Evolutionary conservation across 2,329 filamentous ascomycete genomes (phyloP).

Genomic region (Ascochyta viciae-villosae): DNA sequence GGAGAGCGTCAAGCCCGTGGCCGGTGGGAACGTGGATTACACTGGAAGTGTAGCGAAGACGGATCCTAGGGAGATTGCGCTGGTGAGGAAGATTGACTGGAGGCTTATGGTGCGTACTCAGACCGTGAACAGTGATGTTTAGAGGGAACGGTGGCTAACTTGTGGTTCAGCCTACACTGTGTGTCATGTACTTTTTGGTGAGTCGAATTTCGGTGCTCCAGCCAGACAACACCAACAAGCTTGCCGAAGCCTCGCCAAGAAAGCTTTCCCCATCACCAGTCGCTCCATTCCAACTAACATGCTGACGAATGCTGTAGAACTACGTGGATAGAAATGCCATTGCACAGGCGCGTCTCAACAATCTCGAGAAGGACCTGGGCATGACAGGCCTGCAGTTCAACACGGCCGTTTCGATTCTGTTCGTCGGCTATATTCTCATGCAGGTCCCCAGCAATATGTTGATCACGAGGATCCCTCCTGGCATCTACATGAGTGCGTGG

Average conservation of each 20-base stretch:
- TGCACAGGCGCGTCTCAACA: constrained; percentile 68
- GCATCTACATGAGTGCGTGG: constrained; percentile 44
- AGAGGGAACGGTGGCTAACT: not conserved
- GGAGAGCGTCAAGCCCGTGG: constrained; percentile 22
- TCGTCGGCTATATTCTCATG: constrained; percentile 51
- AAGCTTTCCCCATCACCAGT: constrained; percentile 1
- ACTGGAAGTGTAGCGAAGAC: constrained; percentile 43
- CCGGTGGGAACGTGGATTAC: constrained; percentile 32
- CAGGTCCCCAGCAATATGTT: constrained; percentile 55
- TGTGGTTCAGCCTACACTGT: constrained; percentile 46
- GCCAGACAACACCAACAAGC: not conserved
- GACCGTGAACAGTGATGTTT: not conserved
- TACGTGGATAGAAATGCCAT: constrained; percentile 68
- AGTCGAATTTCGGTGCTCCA: not conserved
- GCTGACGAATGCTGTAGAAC: constrained; percentile 22
- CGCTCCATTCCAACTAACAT: not conserved
- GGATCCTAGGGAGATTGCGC: constrained; percentile 40
- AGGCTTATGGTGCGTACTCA: constrained; percentile 35
- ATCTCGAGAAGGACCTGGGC: constrained; percentile 62
- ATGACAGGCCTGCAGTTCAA: constrained; percentile 33
- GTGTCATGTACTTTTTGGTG: constrained; percentile 51
- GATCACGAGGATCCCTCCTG: constrained; percentile 44
- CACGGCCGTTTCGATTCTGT: constrained; percentile 52
- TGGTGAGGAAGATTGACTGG: constrained; percentile 44
- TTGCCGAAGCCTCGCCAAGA: constrained; percentile 9